These are phyloP conservation scores for Craspedostauros australis DNA, from an alignment of 108 stramenopile genomes.

Conservation along the genomic window DNA sequence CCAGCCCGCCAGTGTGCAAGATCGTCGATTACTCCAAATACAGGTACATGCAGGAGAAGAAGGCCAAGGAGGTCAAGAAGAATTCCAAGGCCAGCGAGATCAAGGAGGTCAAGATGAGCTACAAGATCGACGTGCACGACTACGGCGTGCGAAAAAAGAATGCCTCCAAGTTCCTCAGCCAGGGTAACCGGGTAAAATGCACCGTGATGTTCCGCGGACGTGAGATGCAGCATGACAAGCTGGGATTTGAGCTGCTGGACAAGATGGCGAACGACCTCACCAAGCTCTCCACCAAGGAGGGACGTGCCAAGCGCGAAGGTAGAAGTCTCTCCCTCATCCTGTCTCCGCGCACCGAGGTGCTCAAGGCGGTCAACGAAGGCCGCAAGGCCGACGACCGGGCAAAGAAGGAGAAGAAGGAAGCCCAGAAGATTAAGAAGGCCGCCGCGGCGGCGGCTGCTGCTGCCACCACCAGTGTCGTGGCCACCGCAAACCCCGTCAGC, in stretches of 20 bases:
- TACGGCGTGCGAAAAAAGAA: slow-evolving; percentile 85
- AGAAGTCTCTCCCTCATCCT: slow-evolving; percentile 60
- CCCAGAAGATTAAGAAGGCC: slow-evolving; percentile 16
- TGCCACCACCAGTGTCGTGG: slow-evolving; percentile 1
- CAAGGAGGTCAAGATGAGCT: slow-evolving; percentile 95
- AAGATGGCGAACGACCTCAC: slow-evolving; percentile 61
- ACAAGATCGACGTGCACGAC: slow-evolving; percentile 95
- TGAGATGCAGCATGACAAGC: slow-evolving; percentile 73
- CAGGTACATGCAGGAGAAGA: slow-evolving; percentile 88
- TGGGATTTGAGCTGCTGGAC: slow-evolving; percentile 67
- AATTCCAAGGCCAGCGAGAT: slow-evolving; percentile 90
- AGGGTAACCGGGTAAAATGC: slow-evolving; percentile 84
- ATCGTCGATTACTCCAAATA: slow-evolving; percentile 94
- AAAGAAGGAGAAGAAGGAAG: slow-evolving; percentile 61
- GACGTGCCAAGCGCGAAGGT: slow-evolving; percentile 70
- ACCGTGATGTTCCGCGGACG: slow-evolving; percentile 79
- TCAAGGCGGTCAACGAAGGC: slow-evolving; percentile 68
- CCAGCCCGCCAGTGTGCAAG: slow-evolving; percentile 92
- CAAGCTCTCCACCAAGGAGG: slow-evolving; percentile 52
- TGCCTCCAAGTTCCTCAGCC: slow-evolving; percentile 77
- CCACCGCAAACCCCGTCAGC: slow-evolving; percentile 10
- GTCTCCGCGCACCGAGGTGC: slow-evolving; percentile 65
- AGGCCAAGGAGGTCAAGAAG: slow-evolving; percentile 91
- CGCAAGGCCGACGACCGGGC: slow-evolving; percentile 62
- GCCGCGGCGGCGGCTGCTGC: slow-evolving; percentile 19